Evolutionary conservation across 2,329 filamentous ascomycete species (phyloP).

Genomic region (Cadophora malorum): DNA sequence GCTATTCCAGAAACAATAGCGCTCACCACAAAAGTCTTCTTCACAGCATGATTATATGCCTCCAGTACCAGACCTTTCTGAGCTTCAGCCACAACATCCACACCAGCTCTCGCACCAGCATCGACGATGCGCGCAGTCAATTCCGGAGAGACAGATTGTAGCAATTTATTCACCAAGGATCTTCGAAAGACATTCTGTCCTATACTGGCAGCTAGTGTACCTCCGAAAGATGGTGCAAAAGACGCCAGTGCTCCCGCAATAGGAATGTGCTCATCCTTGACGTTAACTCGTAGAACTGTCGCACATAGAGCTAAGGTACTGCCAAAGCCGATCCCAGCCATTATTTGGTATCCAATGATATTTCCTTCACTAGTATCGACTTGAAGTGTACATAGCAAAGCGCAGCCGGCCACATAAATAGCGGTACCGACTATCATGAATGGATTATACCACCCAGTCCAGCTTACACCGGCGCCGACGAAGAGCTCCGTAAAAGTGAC

Average conservation of each 20-base stretch:
- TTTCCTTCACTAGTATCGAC: conserved; percentile 34
- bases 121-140: conserved; percentile 50
- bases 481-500: conserved; percentile 18
- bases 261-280: conserved; percentile 55
- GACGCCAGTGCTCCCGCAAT: conserved; percentile 56
- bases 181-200: conserved; percentile 53
- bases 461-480: conserved; percentile 31
- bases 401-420: conserved; percentile 50
- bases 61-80: conserved; percentile 58
- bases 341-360: conserved; percentile 63
- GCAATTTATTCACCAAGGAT: conserved; percentile 21
- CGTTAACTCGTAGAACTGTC: conserved; percentile 60
- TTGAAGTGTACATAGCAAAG: conserved; percentile 59
- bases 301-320: conserved; percentile 62
- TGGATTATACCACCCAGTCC: conserved; percentile 44
- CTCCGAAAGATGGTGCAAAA: conserved; percentile 61
- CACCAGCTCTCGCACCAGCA: conserved; percentile 57
- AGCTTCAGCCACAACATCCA: conserved; percentile 58
- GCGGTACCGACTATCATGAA: conserved; percentile 42
- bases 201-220: conserved; percentile 61
- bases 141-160: conserved; percentile 36
- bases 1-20: conserved; percentile 46
- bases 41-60: conserved; percentile 62
- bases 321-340: conserved; percentile 61
- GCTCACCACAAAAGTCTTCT: conserved; percentile 58